phyloP scores from a whole-genome alignment of 768 basidiomycete species.

The Tremella mesenterica region DNA sequence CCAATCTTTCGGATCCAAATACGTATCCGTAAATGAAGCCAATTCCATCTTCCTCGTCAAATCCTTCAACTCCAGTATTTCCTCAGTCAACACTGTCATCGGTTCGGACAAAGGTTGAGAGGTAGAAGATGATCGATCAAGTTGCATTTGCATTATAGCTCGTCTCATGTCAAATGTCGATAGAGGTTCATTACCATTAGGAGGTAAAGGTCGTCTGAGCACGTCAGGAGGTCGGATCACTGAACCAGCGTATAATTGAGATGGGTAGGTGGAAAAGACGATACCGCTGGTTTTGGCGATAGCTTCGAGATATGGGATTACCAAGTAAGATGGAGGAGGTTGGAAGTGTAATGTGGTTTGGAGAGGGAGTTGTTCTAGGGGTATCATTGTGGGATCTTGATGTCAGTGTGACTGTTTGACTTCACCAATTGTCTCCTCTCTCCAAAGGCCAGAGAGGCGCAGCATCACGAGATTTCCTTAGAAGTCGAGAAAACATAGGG shows the following conservation, averaged over 20 bases:
- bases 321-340: slow-evolving; percentile 53
- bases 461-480: no score
- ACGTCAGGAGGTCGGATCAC: slow-evolving; percentile 25
- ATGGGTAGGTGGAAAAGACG: neutral
- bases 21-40: slow-evolving; percentile 54
- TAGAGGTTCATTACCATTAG: slow-evolving; percentile 40
- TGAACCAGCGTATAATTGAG: slow-evolving; percentile 19
- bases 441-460: no score
- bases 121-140: slow-evolving; percentile 30
- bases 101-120: slow-evolving; percentile 4
- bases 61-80: neutral
- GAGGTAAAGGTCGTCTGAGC: slow-evolving; percentile 45
- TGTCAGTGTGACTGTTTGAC: slow-evolving; percentile 9
- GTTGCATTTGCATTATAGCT: slow-evolving; percentile 58
- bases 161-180: slow-evolving; percentile 56
- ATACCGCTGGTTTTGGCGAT: slow-evolving; percentile 47
- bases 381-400: slow-evolving; percentile 47
- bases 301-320: slow-evolving; percentile 60
- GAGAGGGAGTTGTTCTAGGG: slow-evolving; percentile 63
- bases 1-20: slow-evolving; percentile 46
- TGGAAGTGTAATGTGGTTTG: slow-evolving; percentile 63
- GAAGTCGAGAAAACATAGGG: no score
- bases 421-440: no score
- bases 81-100: neutral
- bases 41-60: neutral